A percentile compares a stretch with the other conserved stretches of the same genome.
Evolutionary conservation across 1,284 basidiomycete genomes (phyloP).

Genomic region (Rhodotorula sp.): DNA sequence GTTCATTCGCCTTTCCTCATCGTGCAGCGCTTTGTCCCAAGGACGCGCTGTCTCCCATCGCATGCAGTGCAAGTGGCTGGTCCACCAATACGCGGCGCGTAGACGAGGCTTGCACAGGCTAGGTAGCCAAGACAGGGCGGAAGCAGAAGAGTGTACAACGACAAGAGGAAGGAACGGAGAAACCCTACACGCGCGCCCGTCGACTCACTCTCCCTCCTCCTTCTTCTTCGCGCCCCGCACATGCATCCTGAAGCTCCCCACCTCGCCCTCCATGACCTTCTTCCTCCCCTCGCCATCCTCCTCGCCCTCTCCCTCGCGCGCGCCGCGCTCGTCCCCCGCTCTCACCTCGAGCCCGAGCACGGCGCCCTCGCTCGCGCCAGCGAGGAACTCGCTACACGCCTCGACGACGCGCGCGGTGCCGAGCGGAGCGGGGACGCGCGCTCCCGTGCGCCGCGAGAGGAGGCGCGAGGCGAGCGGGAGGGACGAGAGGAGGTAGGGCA

Average conservation of each 20-base stretch:
- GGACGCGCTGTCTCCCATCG: too few species aligned
- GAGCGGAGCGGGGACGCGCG: constrained; percentile 23
- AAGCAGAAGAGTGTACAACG: neutral
- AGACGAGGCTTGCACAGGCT: too few species aligned
- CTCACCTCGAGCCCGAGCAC: constrained; percentile 11
- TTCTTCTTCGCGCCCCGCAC: constrained; percentile 1
- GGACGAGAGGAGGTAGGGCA: constrained; percentile 42
- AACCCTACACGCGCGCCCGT: too few species aligned
- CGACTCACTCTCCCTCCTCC: too few species aligned
- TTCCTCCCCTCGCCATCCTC: constrained; percentile 6
- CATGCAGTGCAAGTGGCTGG: neutral
- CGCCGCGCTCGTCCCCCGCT: constrained; percentile 20
- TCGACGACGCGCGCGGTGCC: constrained; percentile 17
- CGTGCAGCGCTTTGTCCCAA: too few species aligned
- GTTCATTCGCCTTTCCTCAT: neutral
- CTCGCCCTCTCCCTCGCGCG: constrained; percentile 21
- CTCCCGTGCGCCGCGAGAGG: constrained; percentile 48
- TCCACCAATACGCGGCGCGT: neutral
- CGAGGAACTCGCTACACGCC: constrained; percentile 23
- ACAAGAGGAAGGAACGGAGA: neutral
- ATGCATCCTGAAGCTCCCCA: constrained; percentile 19
- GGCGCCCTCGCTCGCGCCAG: neutral
- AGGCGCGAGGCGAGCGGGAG: constrained; percentile 24
- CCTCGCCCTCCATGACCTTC: constrained; percentile 15
- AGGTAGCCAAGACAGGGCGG: too few species aligned